Percentiles rank a stretch among this genome's conserved stretches.
These are phyloP conservation scores for Xanthoconium stramineum DNA, from an alignment of 768 basidiomycete genomes.

Conservation along the genomic window DNA sequence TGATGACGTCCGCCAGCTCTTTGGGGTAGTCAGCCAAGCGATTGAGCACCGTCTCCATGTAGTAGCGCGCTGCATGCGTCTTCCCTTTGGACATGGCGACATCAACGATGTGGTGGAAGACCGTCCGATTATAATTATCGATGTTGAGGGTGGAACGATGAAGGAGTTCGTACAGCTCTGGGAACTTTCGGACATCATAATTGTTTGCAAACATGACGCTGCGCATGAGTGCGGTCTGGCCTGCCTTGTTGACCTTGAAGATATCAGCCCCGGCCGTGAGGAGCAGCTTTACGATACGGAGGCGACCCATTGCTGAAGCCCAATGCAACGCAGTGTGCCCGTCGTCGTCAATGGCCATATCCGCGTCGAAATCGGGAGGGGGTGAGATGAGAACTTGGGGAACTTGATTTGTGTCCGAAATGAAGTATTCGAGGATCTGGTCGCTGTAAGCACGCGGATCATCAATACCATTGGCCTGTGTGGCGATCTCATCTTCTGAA, in stretches of 20 bases:
- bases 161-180: slow-evolving; percentile 92
- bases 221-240: slow-evolving; percentile 97
- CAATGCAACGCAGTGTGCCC: slow-evolving; percentile 96
- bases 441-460: slow-evolving; percentile 83
- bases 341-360: slow-evolving; percentile 97
- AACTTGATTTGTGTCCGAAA: slow-evolving; percentile 92
- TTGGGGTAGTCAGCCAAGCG: slow-evolving; percentile 91
- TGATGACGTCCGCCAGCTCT: slow-evolving; percentile 96
- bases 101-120: slow-evolving; percentile 97
- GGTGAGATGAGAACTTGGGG: slow-evolving; percentile 85
- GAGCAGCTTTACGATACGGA: slow-evolving; percentile 91
- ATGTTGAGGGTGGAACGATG: slow-evolving; percentile 99
- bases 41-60: slow-evolving; percentile 93
- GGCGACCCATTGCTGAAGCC: slow-evolving; percentile 98
- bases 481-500: slow-evolving; percentile 40
- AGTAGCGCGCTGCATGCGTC: slow-evolving; percentile 95
- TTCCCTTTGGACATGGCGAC: slow-evolving; percentile 97
- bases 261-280: slow-evolving; percentile 94
- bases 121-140: slow-evolving; percentile 94
- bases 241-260: slow-evolving; percentile 93
- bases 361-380: slow-evolving; percentile 89
- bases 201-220: slow-evolving; percentile 99
- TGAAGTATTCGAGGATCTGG: slow-evolving; percentile 97
- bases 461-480: slow-evolving; percentile 41
- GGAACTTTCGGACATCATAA: slow-evolving; percentile 98